Base-by-base conservation (phyloP, 2,329 filamentous ascomycete species). In the Alternaria sp. region DNA sequence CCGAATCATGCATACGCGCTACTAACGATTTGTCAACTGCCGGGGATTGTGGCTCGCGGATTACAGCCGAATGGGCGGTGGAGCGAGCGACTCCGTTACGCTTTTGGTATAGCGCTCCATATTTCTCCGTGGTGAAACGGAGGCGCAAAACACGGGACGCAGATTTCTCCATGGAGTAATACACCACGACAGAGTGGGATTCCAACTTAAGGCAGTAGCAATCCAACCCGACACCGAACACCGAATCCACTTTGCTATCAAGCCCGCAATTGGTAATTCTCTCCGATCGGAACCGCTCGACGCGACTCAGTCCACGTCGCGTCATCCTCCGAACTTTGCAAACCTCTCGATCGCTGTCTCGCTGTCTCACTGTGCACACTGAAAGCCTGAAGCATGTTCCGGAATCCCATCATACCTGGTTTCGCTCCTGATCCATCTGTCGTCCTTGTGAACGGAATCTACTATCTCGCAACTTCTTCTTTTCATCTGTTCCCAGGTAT, bases 401-500 rank as follows among this genome's bases (percentile, higher is more conserved):
- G 9, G 26, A 40, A 60, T 47, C 57, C 83, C 0, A 76, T 84
- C 2, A 75, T 85, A 4, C 81, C 83, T 0, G 83, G 83, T 3
- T 85, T 80, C 74, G 79, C 83, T 62, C 81, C 83, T 0, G 83
- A 85, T 62, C 83, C 83, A 0, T 80, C 75, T 2, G 81, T 81
- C 30, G 71, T 79, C 23, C 77, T 77, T 40, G 70, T 83, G n/a
- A 69, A 72, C 13, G 69, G 81, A n/a, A 82, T 80, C 6, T 85
- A 84, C 67, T 84, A 83, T 70, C 84, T 82, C 64, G 81, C 79
- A 4, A 83, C 82, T 0, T 86, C 85, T 0, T 84, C 82, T 0
- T 86, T 86, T 61, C 80, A 83, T 50, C 74, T 80, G 1, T 86
- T 85, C 65, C 84, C 85, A 0, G 84, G 84, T 1, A 69, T 86